Evolutionary conservation across 805 yeast species (phyloP).

Genomic region (Yamadazyma sp.): DNA sequence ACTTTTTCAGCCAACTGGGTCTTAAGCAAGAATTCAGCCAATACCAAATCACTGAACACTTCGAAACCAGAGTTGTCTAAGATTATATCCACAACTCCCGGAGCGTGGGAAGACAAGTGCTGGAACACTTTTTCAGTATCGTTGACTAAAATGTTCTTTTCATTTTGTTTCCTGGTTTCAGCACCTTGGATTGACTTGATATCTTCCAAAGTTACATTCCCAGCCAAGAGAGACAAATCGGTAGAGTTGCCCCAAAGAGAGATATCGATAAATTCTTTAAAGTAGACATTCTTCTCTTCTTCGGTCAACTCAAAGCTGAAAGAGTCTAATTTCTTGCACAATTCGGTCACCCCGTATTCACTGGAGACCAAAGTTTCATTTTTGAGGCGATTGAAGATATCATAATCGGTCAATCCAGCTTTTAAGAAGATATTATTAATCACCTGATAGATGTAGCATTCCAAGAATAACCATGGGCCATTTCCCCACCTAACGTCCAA

Average conservation of each 20-base stretch:
- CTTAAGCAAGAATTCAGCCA: constrained; percentile 51
- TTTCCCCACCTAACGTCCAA: constrained; percentile 60
- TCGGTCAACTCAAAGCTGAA: constrained; percentile 28
- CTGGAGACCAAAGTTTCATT: constrained; percentile 74
- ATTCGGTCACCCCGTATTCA: constrained; percentile 72
- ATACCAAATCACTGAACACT: constrained; percentile 50
- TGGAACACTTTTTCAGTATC: constrained; percentile 73
- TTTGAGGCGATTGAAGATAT: constrained; percentile 71
- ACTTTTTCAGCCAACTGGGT: constrained; percentile 61
- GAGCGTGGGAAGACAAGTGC: constrained; percentile 34
- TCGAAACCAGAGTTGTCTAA: constrained; percentile 96
- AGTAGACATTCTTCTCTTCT: constrained; percentile 52
- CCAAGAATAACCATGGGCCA: constrained; percentile 90
- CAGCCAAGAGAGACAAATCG: constrained; percentile 85
- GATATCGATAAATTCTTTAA: constrained; percentile 81
- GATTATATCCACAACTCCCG: constrained; percentile 66
- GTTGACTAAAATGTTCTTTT: constrained; percentile 72
- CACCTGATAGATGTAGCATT: constrained; percentile 78
- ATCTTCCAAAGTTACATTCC: constrained; percentile 79
- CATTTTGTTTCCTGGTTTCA: constrained; percentile 78
- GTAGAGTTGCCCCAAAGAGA: constrained; percentile 99
- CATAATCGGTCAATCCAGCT: constrained; percentile 45
- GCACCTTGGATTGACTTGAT: constrained; percentile 90
- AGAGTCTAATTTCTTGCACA: constrained; percentile 62
- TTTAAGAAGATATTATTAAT: constrained; percentile 46